phyloP scores from a whole-genome alignment of 768 basidiomycete genomes.

The Sarcodon sp. region DNA sequence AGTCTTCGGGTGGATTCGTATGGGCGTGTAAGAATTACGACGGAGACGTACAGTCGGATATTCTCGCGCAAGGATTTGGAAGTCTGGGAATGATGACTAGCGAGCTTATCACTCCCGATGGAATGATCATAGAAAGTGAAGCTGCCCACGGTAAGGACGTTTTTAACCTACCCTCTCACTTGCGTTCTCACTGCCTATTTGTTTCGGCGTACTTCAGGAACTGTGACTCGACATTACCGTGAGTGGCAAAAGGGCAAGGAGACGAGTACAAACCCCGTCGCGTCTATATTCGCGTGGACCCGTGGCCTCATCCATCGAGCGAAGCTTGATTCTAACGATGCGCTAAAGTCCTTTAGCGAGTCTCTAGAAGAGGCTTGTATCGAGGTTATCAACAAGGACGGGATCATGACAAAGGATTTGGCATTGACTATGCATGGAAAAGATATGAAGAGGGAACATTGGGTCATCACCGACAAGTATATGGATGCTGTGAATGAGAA shows the following conservation, averaged over 20 bases:
- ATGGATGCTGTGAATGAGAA: slow-evolving; percentile 75
- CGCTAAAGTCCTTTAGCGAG: slow-evolving; percentile 58
- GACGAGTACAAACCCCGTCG: slow-evolving; percentile 97
- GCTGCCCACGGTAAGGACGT: slow-evolving; percentile 72
- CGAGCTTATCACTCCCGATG: slow-evolving; percentile 92
- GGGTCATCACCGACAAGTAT: slow-evolving; percentile 91
- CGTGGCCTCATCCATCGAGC: slow-evolving; percentile 88
- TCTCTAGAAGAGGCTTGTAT: slow-evolving; percentile 82
- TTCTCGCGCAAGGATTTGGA: slow-evolving; percentile 96
- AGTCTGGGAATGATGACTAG: slow-evolving; percentile 97
- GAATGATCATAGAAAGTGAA: slow-evolving; percentile 85
- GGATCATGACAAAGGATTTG: slow-evolving; percentile 94
- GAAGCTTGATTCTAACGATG: slow-evolving; percentile 77
- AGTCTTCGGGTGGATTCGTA: slow-evolving; percentile 79
- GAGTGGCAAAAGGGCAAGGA: slow-evolving; percentile 96
- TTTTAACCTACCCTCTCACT: neutral
- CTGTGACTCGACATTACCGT: slow-evolving; percentile 93
- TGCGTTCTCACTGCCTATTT: neutral
- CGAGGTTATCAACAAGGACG: slow-evolving; percentile 83
- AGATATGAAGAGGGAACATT: slow-evolving; percentile 85
- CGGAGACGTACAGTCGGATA: slow-evolving; percentile 66
- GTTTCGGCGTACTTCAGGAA: slow-evolving; percentile 27
- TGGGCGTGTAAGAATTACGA: slow-evolving; percentile 61
- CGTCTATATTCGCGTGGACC: slow-evolving; percentile 98
- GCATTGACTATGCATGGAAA: slow-evolving; percentile 91